Percentiles rank a stretch among this genome's conserved stretches.
Evolutionary conservation across 75 land plant genomes (phyloP).

Genomic region (Adiantum capillusveneris): DNA sequence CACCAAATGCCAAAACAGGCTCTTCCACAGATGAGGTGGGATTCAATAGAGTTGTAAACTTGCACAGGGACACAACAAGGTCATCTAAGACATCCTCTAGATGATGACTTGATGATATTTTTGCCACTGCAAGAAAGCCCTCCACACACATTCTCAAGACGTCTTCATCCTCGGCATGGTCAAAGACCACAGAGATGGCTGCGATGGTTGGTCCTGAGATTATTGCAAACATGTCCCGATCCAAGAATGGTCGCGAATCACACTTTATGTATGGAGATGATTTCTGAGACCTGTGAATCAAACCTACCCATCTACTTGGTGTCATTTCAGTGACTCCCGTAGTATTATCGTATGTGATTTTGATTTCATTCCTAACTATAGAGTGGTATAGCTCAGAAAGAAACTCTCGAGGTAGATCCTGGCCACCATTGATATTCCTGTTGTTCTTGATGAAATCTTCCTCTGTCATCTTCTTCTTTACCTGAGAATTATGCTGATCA

Average conservation of each 20-base stretch:
- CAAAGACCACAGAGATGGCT: slow-evolving; percentile 80
- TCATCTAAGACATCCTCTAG: slow-evolving; percentile 84
- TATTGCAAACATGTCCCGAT: slow-evolving; percentile 73
- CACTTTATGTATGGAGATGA: slow-evolving; percentile 44
- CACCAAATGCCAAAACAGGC: slow-evolving; percentile 61
- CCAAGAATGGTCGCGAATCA: slow-evolving; percentile 49
- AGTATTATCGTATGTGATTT: slow-evolving; percentile 36
- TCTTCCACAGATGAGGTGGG: slow-evolving; percentile 80
- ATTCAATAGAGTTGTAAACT: slow-evolving; percentile 79
- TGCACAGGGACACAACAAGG: slow-evolving; percentile 80
- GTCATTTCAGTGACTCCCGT: slow-evolving; percentile 56
- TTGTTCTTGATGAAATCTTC: slow-evolving; percentile 96
- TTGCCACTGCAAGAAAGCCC: slow-evolving; percentile 64
- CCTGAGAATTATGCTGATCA: slow-evolving; percentile 93
- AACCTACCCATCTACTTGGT: slow-evolving; percentile 69
- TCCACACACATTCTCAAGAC: slow-evolving; percentile 57
- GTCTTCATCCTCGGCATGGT: slow-evolving; percentile 78
- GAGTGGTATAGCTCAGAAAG: slow-evolving; percentile 76
- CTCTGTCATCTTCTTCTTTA: slow-evolving; percentile 96
- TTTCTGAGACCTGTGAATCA: slow-evolving; percentile 47
- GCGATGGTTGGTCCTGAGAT: slow-evolving; percentile 90
- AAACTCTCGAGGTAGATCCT: slow-evolving; percentile 78
- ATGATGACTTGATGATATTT: slow-evolving; percentile 59
- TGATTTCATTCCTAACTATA: slow-evolving; percentile 63
- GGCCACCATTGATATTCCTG: slow-evolving; percentile 65